Evolutionary conservation across 176 grass and related monocot species (phyloP).

Genomic region (Musa troglodytarum): DNA sequence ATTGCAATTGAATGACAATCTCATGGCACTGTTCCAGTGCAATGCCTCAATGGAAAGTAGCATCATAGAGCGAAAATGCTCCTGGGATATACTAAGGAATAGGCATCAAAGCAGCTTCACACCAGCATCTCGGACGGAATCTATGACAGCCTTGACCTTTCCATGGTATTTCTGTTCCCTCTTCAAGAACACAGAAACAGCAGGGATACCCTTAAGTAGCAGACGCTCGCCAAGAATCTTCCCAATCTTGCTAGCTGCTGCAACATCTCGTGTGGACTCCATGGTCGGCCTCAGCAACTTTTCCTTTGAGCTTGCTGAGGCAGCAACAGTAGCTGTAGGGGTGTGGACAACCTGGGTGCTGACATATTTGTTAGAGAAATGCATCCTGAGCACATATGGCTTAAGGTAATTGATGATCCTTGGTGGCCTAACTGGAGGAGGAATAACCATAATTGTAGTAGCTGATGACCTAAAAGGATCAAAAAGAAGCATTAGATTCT

Average conservation of each 20-base stretch:
- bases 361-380: slow-evolving; percentile 72
- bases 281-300: slow-evolving; percentile 50
- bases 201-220: slow-evolving; percentile 65
- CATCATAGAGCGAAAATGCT: too few species aligned
- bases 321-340: slow-evolving; percentile 49
- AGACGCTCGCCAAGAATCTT: slow-evolving; percentile 72
- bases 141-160: slow-evolving; percentile 68
- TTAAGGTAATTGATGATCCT: slow-evolving; percentile 50
- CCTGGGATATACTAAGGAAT: neutral
- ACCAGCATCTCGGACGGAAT: slow-evolving; percentile 61
- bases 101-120: slow-evolving; percentile 46
- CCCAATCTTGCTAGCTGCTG: slow-evolving; percentile 57
- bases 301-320: slow-evolving; percentile 69
- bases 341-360: slow-evolving; percentile 55
- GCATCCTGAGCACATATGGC: slow-evolving; percentile 67
- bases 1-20: too few species aligned
- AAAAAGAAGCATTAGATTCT: neutral
- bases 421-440: slow-evolving; percentile 51
- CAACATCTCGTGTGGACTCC: slow-evolving; percentile 64
- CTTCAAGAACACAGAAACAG: slow-evolving; percentile 57
- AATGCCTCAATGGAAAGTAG: too few species aligned
- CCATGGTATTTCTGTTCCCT: slow-evolving; percentile 80
- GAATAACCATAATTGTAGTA: slow-evolving; percentile 49
- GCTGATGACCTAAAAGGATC: neutral
- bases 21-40: too few species aligned